These are phyloP conservation scores for Sclerotinia minor DNA, from an alignment of 2,329 filamentous ascomycete genomes.

Conservation along the genomic window DNA sequence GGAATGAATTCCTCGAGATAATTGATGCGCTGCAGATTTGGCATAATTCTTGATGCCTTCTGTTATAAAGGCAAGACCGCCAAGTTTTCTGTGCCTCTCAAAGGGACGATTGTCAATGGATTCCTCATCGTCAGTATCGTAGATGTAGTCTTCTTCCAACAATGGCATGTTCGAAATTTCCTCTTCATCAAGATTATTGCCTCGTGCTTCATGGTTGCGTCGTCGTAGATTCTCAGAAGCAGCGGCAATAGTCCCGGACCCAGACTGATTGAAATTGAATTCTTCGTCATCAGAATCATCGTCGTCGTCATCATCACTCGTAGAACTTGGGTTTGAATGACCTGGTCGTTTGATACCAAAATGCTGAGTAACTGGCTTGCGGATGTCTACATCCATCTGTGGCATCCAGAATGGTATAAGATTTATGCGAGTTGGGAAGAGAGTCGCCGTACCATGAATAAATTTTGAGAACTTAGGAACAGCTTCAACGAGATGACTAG, in stretches of 20 bases:
- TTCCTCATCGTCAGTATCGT: slow-evolving; percentile 88
- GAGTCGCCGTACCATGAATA: slow-evolving; percentile 86
- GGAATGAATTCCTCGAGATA: slow-evolving; percentile 27
- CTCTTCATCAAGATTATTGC: slow-evolving; percentile 71
- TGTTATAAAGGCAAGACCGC: slow-evolving; percentile 73
- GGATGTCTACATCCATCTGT: slow-evolving; percentile 97
- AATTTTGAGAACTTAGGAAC: slow-evolving; percentile 99
- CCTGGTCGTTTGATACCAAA: slow-evolving; percentile 87
- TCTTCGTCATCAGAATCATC: slow-evolving; percentile 66
- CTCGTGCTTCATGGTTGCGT: slow-evolving; percentile 37
- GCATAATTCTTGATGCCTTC: slow-evolving; percentile 52
- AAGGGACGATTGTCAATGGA: slow-evolving; percentile 72
- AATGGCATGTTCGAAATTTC: slow-evolving; percentile 65
- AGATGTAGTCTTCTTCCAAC: slow-evolving; percentile 72
- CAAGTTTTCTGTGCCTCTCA: slow-evolving; percentile 74
- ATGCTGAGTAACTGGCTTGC: slow-evolving; percentile 82
- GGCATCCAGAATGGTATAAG: slow-evolving; percentile 96
- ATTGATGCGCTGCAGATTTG: slow-evolving; percentile 30
- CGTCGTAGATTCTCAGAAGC: slow-evolving; percentile 32
- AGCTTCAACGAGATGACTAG: slow-evolving; percentile 95
- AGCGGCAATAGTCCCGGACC: neutral
- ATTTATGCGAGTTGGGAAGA: slow-evolving; percentile 86
- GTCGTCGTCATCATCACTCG: slow-evolving; percentile 74
- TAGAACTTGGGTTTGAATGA: slow-evolving; percentile 71
- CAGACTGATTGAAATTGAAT: slow-evolving; percentile 4